Evolutionary conservation across 2,329 filamentous ascomycete genomes (phyloP), one percentile per base, ranked within the genome.

Genomic region (Clonostachys rhizophaga): DNA sequence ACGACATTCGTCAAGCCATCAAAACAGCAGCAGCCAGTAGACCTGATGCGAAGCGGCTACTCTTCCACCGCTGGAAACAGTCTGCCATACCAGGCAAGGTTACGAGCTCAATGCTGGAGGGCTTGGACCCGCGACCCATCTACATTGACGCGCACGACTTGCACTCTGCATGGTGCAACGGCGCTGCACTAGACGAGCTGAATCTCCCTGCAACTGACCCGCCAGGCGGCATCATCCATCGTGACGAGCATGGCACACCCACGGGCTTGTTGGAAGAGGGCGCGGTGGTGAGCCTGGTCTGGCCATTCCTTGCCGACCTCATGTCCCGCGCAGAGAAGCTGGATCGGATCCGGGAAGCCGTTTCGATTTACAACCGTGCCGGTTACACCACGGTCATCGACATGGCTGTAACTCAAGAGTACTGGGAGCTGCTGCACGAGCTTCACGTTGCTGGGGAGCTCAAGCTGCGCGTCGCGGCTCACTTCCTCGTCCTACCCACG

Each of bases 351-450:
- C 52, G 52, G 8, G 63, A 64, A 2, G 71, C 68, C 0, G 61
- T 74, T 34, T 47, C 56, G 3, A 63, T 64, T 5, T 74, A 73
- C 44, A 63, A 63, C 45, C 51, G 57, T 2, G 65, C 64, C 2
- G 71, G 71, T 6, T 70, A 67, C 43, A 75, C 71, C 2, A 68
- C 70, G 0, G 59, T 70, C 11, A 60, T 74, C 4, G 71, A 75
- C 16, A 75, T 75, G 71, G 71, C 71, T 34, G 72, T 74, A 70
- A 71, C 74, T 47, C 67, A 73, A 33, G 66, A 62, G 30, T 62
- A 60, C 0, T 72, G 70, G 69, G 65, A 68, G 34, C 63, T 68
- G 0, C 55, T 74, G 8, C 51, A 66, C 5, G 59, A 50, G 18
- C 49, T 52, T 17, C 16, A 36, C 34, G 60, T 64, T 1, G 57